phyloP scores from a whole-genome alignment of 371 early-diverging fungal genomes.

The Batrachochytrium dendrobatidis region DNA sequence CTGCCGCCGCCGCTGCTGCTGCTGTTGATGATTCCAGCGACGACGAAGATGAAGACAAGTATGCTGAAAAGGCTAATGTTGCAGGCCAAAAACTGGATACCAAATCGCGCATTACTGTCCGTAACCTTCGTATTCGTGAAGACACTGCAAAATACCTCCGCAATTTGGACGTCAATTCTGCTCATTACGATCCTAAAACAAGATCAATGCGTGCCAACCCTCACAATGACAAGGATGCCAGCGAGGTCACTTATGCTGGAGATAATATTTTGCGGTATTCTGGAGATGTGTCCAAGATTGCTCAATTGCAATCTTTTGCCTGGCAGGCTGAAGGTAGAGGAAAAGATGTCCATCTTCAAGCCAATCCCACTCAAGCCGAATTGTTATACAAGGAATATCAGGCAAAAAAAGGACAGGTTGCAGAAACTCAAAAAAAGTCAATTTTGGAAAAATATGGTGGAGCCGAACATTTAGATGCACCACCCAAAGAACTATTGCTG shows the following conservation, averaged over 20 bases:
- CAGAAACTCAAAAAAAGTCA: constrained; percentile 60
- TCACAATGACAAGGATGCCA: constrained; percentile 53
- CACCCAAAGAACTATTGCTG: constrained; percentile 76
- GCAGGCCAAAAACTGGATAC: constrained; percentile 85
- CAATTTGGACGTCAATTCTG: constrained; percentile 89
- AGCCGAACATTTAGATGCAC: constrained; percentile 82
- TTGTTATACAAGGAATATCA: constrained; percentile 78
- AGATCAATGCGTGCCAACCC: constrained; percentile 97
- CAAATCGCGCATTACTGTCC: constrained; percentile 87
- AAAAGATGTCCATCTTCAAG: constrained; percentile 76
- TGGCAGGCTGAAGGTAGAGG: constrained; percentile 83
- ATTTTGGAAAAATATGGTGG: constrained; percentile 91
- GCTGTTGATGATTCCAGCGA: constrained; percentile 50
- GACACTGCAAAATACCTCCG: constrained; percentile 96
- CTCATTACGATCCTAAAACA: constrained; percentile 97
- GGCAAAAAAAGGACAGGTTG: constrained; percentile 69
- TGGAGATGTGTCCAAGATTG: constrained; percentile 67
- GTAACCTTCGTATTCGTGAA: constrained; percentile 96
- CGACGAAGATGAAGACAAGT: constrained; percentile 84
- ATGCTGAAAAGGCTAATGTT: constrained; percentile 83
- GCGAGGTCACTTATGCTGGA: constrained; percentile 51
- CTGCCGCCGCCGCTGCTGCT: constrained; percentile 9
- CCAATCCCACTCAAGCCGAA: constrained; percentile 92
- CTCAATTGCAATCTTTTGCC: constrained; percentile 80
- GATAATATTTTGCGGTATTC: constrained; percentile 90